phyloP scores from a whole-genome alignment of 129 eudicot genomes.

The Sambucus nigra region DNA sequence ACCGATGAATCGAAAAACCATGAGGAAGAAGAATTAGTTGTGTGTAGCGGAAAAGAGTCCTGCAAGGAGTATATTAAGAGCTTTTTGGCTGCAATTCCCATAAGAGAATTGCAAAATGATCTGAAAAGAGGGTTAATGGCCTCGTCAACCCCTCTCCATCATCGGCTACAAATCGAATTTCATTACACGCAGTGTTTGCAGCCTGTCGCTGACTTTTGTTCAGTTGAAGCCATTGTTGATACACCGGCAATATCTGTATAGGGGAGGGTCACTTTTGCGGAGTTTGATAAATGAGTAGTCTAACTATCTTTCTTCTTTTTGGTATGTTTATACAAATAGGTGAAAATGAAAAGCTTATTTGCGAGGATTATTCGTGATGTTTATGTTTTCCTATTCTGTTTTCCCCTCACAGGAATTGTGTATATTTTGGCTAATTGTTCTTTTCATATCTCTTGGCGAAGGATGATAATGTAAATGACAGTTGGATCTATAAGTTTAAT shows the following conservation, averaged over 20 bases:
- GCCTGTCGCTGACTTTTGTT: neutral
- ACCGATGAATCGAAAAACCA: slow-evolving; percentile 18
- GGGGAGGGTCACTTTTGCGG: too few relatives aligned
- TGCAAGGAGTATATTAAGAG: slow-evolving; percentile 80
- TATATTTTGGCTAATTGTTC: too few relatives aligned
- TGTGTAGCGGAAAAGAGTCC: slow-evolving; percentile 60
- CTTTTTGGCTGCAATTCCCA: slow-evolving; percentile 81
- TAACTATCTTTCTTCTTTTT: too few relatives aligned
- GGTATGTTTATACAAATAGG: too few relatives aligned
- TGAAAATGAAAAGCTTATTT: too few relatives aligned
- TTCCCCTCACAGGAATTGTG: too few relatives aligned
- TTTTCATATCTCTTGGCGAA: too few relatives aligned
- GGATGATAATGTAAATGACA: too few relatives aligned
- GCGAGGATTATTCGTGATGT: too few relatives aligned
- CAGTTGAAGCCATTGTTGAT: neutral
- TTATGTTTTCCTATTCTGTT: too few relatives aligned
- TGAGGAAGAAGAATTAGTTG: slow-evolving; percentile 21
- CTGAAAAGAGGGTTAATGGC: slow-evolving; percentile 60
- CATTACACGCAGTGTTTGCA: slow-evolving; percentile 42
- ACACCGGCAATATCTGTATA: neutral
- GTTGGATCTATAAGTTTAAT: too few relatives aligned
- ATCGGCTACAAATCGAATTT: slow-evolving; percentile 69
- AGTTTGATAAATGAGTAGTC: too few relatives aligned
- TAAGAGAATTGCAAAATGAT: slow-evolving; percentile 70
- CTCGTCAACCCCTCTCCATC: slow-evolving; percentile 54